phyloP scores from a whole-genome alignment of 192 early-diverging fungal species.

The Linderina pennispora region DNA sequence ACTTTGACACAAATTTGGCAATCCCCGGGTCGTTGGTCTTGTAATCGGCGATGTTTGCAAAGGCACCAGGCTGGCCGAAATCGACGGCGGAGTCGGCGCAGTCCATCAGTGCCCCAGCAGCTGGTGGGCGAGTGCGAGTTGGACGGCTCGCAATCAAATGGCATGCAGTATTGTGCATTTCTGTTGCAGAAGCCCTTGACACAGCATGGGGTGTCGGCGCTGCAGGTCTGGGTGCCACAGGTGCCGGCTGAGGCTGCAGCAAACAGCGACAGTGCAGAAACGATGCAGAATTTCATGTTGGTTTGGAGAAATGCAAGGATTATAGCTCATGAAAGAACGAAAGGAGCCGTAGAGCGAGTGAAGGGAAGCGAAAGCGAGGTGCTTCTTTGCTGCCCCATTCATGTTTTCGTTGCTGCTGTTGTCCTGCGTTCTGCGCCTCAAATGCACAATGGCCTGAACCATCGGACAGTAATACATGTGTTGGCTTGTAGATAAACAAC shows the following conservation, averaged over 20 bases:
- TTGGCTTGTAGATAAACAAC: no score
- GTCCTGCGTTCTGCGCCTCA: no score
- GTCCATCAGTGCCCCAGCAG: conserved; percentile 38
- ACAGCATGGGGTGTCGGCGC: conserved; percentile 46
- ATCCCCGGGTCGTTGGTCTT: conserved; percentile 47
- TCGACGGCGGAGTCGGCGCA: conserved; percentile 31
- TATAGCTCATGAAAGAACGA: no score
- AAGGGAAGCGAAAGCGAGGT: no score
- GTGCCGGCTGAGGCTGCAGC: not conserved
- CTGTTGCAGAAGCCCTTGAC: conserved; percentile 43
- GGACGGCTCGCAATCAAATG: conserved; percentile 36
- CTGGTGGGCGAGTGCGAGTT: conserved; percentile 24
- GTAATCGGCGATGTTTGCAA: conserved; percentile 39
- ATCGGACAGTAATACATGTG: no score
- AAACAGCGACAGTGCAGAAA: no score
- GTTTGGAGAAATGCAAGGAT: no score
- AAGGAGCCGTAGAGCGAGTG: no score
- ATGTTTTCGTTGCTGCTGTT: no score
- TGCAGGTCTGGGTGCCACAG: conserved; percentile 15
- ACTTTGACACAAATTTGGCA: conserved; percentile 47
- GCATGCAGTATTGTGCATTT: conserved; percentile 38
- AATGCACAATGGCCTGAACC: no score
- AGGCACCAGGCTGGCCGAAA: conserved; percentile 17
- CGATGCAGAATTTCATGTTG: no score
- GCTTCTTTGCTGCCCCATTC: no score